Conservation (phyloP, 139 green algal genomes). For the Closterium sp. region DNA sequence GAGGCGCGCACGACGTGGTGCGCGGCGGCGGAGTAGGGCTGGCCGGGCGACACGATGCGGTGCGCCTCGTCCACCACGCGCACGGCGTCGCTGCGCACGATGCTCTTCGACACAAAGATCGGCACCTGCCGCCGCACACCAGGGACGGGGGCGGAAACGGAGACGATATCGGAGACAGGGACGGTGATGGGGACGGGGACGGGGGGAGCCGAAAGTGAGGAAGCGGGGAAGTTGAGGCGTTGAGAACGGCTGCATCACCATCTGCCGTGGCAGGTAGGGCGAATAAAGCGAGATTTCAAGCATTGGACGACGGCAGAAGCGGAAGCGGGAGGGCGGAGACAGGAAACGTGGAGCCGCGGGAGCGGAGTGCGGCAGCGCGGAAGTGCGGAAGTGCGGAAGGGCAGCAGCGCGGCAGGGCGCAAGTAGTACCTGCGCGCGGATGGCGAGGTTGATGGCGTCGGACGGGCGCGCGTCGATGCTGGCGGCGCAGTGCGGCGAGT, state of each 20-base stretch:
- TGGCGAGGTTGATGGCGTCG: slow-evolving; percentile 44
- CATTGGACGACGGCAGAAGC: too few species aligned
- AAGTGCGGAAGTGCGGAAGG: neutral
- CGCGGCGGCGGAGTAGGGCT: neutral
- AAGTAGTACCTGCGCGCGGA: slow-evolving; percentile 24
- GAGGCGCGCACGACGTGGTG: neutral
- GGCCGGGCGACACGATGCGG: neutral
- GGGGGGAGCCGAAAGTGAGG: neutral
- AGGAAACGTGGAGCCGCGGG: too few species aligned
- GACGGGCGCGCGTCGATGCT: slow-evolving; percentile 33
- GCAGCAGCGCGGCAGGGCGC: neutral
- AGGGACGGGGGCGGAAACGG: neutral
- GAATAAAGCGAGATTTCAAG: too few species aligned
- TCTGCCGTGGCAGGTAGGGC: too few species aligned
- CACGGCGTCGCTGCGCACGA: slow-evolving; percentile 30
- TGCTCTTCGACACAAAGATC: slow-evolving; percentile 32
- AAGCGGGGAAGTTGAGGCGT: too few species aligned
- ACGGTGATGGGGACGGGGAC: neutral
- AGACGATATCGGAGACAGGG: neutral
- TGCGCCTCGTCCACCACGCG: slow-evolving; percentile 18
- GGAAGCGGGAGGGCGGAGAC: too few species aligned
- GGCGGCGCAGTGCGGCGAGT: slow-evolving; percentile 8
- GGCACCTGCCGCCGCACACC: slow-evolving; percentile 26
- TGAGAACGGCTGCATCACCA: too few species aligned
- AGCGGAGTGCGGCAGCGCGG: neutral